Evolutionary conservation across 164 flowering plant genomes (phyloP).

Genomic region (Dillenia suffruticosa): DNA sequence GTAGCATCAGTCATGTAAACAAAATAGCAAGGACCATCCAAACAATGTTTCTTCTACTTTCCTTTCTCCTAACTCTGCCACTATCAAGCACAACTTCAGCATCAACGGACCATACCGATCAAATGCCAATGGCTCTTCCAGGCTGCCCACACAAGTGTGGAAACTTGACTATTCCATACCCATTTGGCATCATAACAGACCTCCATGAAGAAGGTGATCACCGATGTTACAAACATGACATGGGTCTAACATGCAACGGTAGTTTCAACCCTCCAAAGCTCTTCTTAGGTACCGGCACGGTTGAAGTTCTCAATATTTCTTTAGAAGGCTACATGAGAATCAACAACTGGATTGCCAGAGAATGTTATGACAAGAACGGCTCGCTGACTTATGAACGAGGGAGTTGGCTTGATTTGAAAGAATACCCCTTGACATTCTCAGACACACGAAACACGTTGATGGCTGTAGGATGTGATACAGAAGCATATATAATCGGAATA

Average conservation of each 20-base stretch:
- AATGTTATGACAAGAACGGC: neutral
- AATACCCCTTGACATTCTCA: slow-evolving; percentile 5
- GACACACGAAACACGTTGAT: slow-evolving; percentile 7
- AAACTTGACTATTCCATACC: neutral
- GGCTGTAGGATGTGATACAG: slow-evolving; percentile 6
- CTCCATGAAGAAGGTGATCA: neutral
- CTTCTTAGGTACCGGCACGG: neutral
- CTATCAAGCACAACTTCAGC: neutral
- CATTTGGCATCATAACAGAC: neutral
- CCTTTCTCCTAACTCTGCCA: neutral
- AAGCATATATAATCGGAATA: neutral
- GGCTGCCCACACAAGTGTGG: neutral
- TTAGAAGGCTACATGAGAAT: neutral
- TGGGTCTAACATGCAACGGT: neutral
- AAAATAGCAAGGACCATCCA: too few species aligned
- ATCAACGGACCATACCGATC: too few species aligned
- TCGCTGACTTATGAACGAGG: neutral
- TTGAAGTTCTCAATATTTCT: neutral
- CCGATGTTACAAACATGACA: neutral
- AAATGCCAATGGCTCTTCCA: neutral
- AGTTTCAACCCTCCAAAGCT: neutral
- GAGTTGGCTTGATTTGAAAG: neutral
- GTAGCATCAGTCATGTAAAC: too few species aligned
- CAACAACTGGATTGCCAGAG: neutral
- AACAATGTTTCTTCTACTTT: neutral